Evolutionary conservation across 2,329 filamentous ascomycete species (phyloP), one percentile per base, ranked within the genome.

Genomic region (Elsinoe ampelina): DNA sequence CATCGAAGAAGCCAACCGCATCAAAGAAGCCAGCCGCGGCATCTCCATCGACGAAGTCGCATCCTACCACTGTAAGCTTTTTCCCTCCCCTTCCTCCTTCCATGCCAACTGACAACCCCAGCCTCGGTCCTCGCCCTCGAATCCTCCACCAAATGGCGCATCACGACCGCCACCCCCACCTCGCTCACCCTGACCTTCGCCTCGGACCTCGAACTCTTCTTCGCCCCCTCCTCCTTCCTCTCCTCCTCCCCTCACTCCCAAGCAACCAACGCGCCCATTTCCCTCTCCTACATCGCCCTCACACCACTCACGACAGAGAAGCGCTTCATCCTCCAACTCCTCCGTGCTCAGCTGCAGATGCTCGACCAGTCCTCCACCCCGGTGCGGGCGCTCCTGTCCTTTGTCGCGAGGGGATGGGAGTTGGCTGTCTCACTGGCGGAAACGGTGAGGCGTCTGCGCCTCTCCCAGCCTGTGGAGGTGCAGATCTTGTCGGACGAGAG

Each of bases 11-110:
- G 88, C 91, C 0, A 90, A 96, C 69, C 84, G 83, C 61, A 77
- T 95, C 22, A 82, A 87, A 60, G 90, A 96, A 68, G 87, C 95
- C 65, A 95, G 87, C 68, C 83, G 91, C 55, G 91, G 92, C 38
- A 96, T 91, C 85, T 92, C 85, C 57, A 82, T 85, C 54, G 84
- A 80, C 26, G 93, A 97, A 71, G 88, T 97, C 61, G 80, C 80
- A 61, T 75, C 76, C 38, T 76, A 95, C n/a, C 90, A 91, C 79
- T 80, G 87, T 88, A 77, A 67, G 75, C 66, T 19, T 15, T 19
- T n/a, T 10, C 22, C n/a, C 26, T 30, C 19, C 34, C 26, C 8
- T 22, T 20, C 5, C 36, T 11, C 22, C 22, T 22, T 22, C 15
- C 2, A 15, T 34, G 50, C 8, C 80, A 67, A 81, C 68, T 43